Conservation (phyloP, 2,329 filamentous ascomycete genomes). For the Sporothrix sp. region DNA sequence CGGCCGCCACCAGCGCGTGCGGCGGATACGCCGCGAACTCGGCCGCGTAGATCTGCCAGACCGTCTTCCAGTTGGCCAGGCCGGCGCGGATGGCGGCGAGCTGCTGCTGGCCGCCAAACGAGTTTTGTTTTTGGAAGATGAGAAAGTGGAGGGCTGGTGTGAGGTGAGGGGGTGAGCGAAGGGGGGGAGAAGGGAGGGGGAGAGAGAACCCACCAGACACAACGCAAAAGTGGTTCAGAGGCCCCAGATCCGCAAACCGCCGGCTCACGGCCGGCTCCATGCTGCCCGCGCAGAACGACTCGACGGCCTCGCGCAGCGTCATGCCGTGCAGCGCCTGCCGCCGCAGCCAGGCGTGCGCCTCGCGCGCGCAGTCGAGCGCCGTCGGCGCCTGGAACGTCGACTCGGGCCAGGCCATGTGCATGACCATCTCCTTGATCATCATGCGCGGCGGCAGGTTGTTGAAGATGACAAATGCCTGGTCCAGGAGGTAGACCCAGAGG, state of each 20-base stretch:
- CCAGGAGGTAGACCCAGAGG: slow-evolving; percentile 6
- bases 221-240: neutral
- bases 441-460: slow-evolving; percentile 12
- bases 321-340: neutral
- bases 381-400: slow-evolving; percentile 6
- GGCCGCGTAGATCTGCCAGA: slow-evolving; percentile 3
- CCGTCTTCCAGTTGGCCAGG: slow-evolving; percentile 4
- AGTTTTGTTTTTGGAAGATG: slow-evolving; percentile 9
- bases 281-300: neutral
- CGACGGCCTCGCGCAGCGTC: neutral
- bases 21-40: neutral
- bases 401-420: slow-evolving; percentile 10
- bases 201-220: too few relatives aligned
- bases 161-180: too few relatives aligned
- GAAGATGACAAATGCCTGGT: slow-evolving; percentile 12
- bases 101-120: slow-evolving; percentile 5
- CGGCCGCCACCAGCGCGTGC: slow-evolving; percentile 1
- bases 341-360: neutral
- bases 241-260: neutral
- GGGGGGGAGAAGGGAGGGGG: too few relatives aligned
- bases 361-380: neutral
- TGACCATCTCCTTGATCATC: slow-evolving; percentile 12
- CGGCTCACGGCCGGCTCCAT: neutral
- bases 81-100: slow-evolving; percentile 2
- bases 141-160: slow-evolving; percentile 8